Percentiles rank a stretch among this genome's conserved stretches.
Evolutionary conservation across 176 grass and related monocot genomes (phyloP).

Genomic region (Puya raimondii): DNA sequence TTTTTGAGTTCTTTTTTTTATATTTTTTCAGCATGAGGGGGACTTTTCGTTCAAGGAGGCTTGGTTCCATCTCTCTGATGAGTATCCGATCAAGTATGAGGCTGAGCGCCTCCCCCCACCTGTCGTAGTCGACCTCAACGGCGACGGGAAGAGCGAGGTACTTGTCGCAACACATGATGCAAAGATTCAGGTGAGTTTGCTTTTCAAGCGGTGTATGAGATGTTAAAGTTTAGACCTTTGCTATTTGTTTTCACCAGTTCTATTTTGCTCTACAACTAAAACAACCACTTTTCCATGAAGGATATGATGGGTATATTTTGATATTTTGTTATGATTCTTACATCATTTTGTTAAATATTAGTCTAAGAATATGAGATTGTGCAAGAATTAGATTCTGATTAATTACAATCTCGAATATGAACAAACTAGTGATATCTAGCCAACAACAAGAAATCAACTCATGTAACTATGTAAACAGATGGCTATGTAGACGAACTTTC

Average conservation of each 20-base stretch:
- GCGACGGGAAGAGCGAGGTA: constrained; percentile 75
- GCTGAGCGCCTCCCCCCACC: constrained; percentile 79
- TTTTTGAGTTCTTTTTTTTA: background rate
- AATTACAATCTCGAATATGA: no score
- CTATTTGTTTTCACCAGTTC: background rate
- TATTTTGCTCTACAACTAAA: no score
- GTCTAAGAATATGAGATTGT: no score
- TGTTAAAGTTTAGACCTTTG: background rate
- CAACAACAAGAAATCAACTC: no score
- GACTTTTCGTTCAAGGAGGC: constrained; percentile 89
- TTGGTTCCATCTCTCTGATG: constrained; percentile 83
- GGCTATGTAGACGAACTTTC: no score
- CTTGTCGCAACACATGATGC: constrained; percentile 85
- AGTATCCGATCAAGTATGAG: constrained; percentile 83
- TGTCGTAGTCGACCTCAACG: constrained; percentile 81
- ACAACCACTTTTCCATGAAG: no score
- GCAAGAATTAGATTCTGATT: no score
- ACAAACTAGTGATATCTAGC: no score
- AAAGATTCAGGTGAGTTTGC: constrained; percentile 62
- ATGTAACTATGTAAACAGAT: no score
- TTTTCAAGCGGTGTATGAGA: background rate
- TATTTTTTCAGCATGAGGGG: constrained; percentile 45
- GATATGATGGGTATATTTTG: no score
- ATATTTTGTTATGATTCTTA: background rate
- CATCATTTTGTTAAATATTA: constrained; percentile 4